Conservation (phyloP, 2,329 filamentous ascomycete species). For the Microdochium paspali region DNA sequence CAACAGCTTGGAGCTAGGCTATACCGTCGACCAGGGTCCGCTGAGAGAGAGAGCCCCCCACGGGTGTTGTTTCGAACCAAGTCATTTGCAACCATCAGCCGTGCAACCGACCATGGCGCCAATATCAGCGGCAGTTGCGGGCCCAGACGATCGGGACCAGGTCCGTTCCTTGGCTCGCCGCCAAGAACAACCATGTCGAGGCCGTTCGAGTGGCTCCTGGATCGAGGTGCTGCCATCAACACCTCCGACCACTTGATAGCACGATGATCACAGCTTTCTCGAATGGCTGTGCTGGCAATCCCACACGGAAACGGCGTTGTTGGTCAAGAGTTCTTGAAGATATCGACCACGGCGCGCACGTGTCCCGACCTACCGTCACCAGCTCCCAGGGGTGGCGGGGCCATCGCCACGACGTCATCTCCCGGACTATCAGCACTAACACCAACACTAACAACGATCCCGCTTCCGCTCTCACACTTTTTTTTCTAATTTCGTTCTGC, state of each 20-base stretch:
- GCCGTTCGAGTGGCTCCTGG: background rate
- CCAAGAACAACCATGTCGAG: background rate
- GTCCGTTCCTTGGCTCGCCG: background rate
- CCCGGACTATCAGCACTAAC: too few relatives aligned
- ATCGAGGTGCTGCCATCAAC: background rate
- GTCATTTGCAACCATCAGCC: background rate
- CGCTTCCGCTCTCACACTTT: too few relatives aligned
- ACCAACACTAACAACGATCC: too few relatives aligned
- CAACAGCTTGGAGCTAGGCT: background rate
- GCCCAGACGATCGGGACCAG: background rate
- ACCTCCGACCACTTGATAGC: background rate
- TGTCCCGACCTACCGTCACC: too few relatives aligned
- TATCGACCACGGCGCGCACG: too few relatives aligned
- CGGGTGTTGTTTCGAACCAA: background rate
- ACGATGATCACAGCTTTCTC: background rate
- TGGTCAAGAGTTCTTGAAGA: too few relatives aligned
- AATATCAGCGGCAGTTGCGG: background rate
- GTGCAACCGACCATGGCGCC: background rate
- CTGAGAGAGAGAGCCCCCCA: background rate
- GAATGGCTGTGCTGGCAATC: background rate
- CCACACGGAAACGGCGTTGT: background rate
- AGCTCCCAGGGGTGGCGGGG: too few relatives aligned
- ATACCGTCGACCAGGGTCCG: background rate
- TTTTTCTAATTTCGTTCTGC: too few relatives aligned
- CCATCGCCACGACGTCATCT: too few relatives aligned